phyloP scores from a whole-genome alignment of 805 yeast species.

The Yarrowia sp. region DNA sequence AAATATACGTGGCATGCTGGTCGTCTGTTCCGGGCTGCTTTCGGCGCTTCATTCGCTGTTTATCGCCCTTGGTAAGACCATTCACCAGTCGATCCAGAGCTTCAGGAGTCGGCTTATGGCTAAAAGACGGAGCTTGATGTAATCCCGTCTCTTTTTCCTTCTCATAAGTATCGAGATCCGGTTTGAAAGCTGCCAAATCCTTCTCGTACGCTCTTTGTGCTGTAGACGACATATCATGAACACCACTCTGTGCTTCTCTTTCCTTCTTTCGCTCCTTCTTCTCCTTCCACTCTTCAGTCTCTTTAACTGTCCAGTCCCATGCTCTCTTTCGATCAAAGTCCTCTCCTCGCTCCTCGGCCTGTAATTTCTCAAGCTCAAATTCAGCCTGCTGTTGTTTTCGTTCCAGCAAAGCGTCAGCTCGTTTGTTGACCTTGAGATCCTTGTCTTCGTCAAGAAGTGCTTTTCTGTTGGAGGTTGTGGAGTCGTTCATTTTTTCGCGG shows the following conservation, averaged over 20 bases:
- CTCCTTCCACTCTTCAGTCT: slow-evolving; percentile 61
- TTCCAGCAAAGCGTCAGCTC: slow-evolving; percentile 37
- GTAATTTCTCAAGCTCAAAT: slow-evolving; percentile 43
- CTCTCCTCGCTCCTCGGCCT: slow-evolving; percentile 42
- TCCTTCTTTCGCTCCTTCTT: slow-evolving; percentile 38
- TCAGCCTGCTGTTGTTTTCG: slow-evolving; percentile 42
- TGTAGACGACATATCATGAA: slow-evolving; percentile 50
- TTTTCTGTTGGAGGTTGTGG: slow-evolving; percentile 39
- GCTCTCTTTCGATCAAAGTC: slow-evolving; percentile 47
- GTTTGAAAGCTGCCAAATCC: slow-evolving; percentile 44
- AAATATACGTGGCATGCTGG: slow-evolving; percentile 48
- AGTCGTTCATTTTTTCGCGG: slow-evolving; percentile 37
- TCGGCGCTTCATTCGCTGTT: slow-evolving; percentile 41
- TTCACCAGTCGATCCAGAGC: slow-evolving; percentile 38
- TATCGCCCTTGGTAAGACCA: slow-evolving; percentile 40
- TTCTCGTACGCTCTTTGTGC: slow-evolving; percentile 63
- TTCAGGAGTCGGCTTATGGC: slow-evolving; percentile 43
- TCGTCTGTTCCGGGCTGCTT: slow-evolving; percentile 37
- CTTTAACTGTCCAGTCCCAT: slow-evolving; percentile 61
- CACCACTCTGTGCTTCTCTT: slow-evolving; percentile 31
- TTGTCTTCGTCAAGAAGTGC: slow-evolving; percentile 43
- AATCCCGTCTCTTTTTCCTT: slow-evolving; percentile 39
- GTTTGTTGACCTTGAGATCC: slow-evolving; percentile 33
- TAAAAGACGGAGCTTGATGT: slow-evolving; percentile 34
- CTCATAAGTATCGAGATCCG: slow-evolving; percentile 46